Percentiles rank a stretch among this genome's conserved stretches.
These are phyloP conservation scores for Ophiostoma triangulosporum DNA, from an alignment of 2,329 filamentous ascomycete species.

Conservation along the genomic window DNA sequence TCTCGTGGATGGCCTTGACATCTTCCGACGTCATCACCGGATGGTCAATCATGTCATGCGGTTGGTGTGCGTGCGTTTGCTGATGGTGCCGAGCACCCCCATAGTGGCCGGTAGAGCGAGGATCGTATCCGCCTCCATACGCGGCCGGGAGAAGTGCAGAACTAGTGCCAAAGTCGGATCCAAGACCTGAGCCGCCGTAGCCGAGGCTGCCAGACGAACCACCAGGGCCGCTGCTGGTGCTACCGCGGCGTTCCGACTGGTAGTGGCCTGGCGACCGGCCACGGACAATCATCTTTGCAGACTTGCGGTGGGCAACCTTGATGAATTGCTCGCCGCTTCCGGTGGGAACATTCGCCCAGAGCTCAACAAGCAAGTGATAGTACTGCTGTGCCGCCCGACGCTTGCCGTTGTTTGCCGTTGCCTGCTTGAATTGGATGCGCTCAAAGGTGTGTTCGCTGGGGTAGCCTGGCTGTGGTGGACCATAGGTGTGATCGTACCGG, in stretches of 20 bases:
- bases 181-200: slow-evolving; percentile 27
- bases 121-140: slow-evolving; percentile 27
- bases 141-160: slow-evolving; percentile 27
- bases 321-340: slow-evolving; percentile 41
- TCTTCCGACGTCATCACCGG: slow-evolving; percentile 36
- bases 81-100: slow-evolving; percentile 25
- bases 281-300: slow-evolving; percentile 74
- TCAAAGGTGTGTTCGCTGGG: slow-evolving; percentile 58
- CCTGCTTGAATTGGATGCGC: slow-evolving; percentile 87
- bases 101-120: slow-evolving; percentile 27
- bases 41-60: slow-evolving; percentile 36
- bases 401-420: slow-evolving; percentile 89
- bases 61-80: slow-evolving; percentile 11
- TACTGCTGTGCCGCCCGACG: slow-evolving; percentile 82
- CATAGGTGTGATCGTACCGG: slow-evolving; percentile 31
- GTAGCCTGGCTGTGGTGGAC: slow-evolving; percentile 24
- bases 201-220: slow-evolving; percentile 49
- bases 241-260: slow-evolving; percentile 54
- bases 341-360: slow-evolving; percentile 55
- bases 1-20: slow-evolving; percentile 32
- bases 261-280: slow-evolving; percentile 74
- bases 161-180: slow-evolving; percentile 25
- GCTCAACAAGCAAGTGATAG: slow-evolving; percentile 79
- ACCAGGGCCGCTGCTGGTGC: slow-evolving; percentile 52
- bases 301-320: slow-evolving; percentile 58